phyloP scores from a whole-genome alignment of 78 protist genomes.

The Emiliania huxleyi region DNA sequence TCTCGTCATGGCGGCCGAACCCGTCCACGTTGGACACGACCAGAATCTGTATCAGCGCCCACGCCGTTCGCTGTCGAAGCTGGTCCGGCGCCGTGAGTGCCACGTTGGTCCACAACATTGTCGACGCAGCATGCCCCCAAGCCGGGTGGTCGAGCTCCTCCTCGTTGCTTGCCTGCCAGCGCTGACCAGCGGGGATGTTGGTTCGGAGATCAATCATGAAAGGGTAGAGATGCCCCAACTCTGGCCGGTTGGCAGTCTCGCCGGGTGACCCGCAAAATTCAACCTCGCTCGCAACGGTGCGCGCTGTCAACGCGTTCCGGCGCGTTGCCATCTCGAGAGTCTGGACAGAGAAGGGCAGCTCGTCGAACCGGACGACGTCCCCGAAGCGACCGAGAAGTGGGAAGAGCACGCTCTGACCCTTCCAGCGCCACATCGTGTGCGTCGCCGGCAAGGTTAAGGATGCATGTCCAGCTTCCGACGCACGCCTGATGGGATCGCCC shows the following conservation, averaged over 20 bases:
- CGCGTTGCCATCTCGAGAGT: neutral
- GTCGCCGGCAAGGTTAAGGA: too few relatives aligned
- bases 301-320: too few relatives aligned
- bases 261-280: conserved; percentile 18
- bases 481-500: neutral
- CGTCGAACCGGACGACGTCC: neutral
- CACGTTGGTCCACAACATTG: neutral
- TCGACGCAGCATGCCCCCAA: neutral
- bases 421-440: too few relatives aligned
- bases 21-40: neutral
- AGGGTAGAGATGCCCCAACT: neutral
- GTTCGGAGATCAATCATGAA: too few relatives aligned
- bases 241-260: neutral
- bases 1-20: too few relatives aligned
- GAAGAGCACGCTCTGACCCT: neutral
- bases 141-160: too few relatives aligned
- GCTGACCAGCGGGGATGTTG: neutral
- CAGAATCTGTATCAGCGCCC: neutral
- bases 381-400: neutral
- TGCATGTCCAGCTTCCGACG: too few relatives aligned
- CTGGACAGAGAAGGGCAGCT: neutral
- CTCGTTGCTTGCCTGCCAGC: too few relatives aligned
- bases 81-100: neutral
- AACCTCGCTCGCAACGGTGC: neutral
- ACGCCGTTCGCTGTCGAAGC: conserved; percentile 24